phyloP scores from a whole-genome alignment of 2,329 filamentous ascomycete genomes.

The Aureobasidium sp. region DNA sequence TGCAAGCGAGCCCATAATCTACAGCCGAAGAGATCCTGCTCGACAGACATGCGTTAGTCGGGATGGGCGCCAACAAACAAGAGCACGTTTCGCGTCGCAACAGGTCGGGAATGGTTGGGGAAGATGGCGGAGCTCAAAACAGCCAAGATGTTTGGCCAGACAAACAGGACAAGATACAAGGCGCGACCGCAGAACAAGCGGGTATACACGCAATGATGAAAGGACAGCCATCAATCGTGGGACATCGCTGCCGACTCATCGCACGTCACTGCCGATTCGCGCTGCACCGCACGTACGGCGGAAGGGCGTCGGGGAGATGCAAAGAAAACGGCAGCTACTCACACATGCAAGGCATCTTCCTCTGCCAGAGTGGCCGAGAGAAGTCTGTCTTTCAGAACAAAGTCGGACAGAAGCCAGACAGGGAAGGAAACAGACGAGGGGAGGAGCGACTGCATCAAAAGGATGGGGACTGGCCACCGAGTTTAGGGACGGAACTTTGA shows the following conservation, averaged over 20 bases:
- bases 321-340: neutral
- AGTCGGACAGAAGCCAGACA: neutral
- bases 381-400: neutral
- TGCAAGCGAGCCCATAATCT: conserved; percentile 55
- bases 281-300: neutral
- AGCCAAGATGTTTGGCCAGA: neutral
- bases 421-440: neutral
- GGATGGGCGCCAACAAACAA: neutral
- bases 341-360: conserved; percentile 15
- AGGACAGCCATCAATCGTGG: neutral
- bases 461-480: neutral
- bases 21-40: conserved; percentile 7
- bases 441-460: neutral
- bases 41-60: conserved; percentile 2
- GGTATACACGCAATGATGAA: neutral
- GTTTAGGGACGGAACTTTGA: neutral
- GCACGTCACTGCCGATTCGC: conserved; percentile 1
- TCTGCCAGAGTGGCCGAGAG: neutral
- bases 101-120: conserved; percentile 10
- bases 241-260: neutral
- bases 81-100: conserved; percentile 1
- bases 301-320: neutral
- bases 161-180: neutral
- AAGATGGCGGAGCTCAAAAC: conserved; percentile 1
- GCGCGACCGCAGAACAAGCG: neutral